Base-by-base conservation (phyloP, 257 asterid species). In the Ballota nigra region DNA sequence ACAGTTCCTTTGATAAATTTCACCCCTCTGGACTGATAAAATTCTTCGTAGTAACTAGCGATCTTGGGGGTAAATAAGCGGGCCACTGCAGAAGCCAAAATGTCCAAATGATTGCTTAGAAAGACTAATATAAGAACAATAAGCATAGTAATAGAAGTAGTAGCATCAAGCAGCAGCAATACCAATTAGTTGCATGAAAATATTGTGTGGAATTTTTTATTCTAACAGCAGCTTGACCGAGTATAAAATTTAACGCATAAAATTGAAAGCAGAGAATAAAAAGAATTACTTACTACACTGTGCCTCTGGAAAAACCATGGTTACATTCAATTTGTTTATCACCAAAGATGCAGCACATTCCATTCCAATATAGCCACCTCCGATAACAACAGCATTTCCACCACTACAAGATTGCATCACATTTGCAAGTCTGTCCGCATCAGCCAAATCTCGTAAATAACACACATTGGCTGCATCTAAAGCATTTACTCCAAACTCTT, bases 361-460 rank as follows among this genome's bases (percentile, higher is more conserved):
- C 98, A 92, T 89, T 82, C 98, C 95, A 77, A 92, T 89, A 75
- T 89, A 92, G 79, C 96, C 96, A 19, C 96, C 98, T 4, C 96
- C 98, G 52, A 92, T 83, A 70, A 92, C 96, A 68, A 92, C 86
- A 63, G 96, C 95, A 82, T 85, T 78, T 72, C 92, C 92, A 76
- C 96, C 91, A 75, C 79, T 75, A 77, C 82, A 81, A 71, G 89
- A 82, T 83, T 82, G 81, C 85, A 88, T 89, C 62, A 84, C 91
- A 58, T 75, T 71, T 31, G 80, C 90, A 78, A 92, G 87, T 79
- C 85, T 88, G 75, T 86, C 88, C 31, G 96, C 96, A 83, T 92
- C 96, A 76, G 88, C 83, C 83, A 89, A 81, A 72, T 92, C 83
- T 49, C 96, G 81, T 53, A 88, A 82, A 82, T 92, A 89, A 78